Evolutionary conservation across 1,284 basidiomycete genomes (phyloP).

Genomic region (Pascua guehoae): DNA sequence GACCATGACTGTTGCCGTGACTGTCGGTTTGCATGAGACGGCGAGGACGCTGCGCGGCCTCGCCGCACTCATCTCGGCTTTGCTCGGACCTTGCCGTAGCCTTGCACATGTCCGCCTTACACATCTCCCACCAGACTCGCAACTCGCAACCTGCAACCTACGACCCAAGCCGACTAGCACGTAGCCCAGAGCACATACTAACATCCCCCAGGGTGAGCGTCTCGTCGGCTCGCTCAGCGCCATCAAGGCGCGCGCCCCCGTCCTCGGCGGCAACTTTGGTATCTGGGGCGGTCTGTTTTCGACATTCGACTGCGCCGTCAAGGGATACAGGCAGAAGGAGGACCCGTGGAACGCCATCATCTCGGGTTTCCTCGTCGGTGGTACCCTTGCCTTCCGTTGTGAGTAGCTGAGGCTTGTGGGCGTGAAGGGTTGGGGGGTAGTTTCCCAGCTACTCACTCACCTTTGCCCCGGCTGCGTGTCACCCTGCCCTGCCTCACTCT

Average conservation of each 20-base stretch:
- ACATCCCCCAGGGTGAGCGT: slow-evolving; percentile 68
- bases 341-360: slow-evolving; percentile 99
- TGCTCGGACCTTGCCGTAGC: no score
- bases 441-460: neutral
- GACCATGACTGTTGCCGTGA: no score
- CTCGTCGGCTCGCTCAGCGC: slow-evolving; percentile 89
- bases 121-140: no score
- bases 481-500: neutral
- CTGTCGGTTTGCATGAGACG: no score
- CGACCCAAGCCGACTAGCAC: neutral
- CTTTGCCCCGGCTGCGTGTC: neutral
- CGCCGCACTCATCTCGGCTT: no score
- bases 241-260: slow-evolving; percentile 96
- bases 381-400: slow-evolving; percentile 91
- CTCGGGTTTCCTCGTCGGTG: slow-evolving; percentile 97
- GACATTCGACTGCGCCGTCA: slow-evolving; percentile 95
- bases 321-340: slow-evolving; percentile 96
- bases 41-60: no score
- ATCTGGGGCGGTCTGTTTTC: slow-evolving; percentile 98
- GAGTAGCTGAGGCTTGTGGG: slow-evolving; percentile 50
- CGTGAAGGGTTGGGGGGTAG: neutral
- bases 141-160: no score
- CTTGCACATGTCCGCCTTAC: neutral
- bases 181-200: neutral
- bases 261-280: slow-evolving; percentile 96